A percentile compares a stretch with the other conserved stretches of the same genome.
Evolutionary conservation across 345 rosid species (phyloP).

Genomic region (Hibiscus mutabilis): DNA sequence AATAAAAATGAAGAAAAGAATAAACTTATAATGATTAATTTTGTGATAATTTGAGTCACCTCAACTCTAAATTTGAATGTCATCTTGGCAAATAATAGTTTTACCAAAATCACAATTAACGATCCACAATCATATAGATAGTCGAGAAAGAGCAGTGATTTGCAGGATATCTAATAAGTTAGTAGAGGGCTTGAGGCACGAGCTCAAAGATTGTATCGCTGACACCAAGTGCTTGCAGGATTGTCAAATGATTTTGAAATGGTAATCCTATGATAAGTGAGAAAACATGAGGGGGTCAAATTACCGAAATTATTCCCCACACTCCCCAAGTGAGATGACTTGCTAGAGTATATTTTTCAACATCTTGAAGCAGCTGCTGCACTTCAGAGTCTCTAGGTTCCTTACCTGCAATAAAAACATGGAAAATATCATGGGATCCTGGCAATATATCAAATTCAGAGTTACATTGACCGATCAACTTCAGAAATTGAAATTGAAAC

Average conservation of each 20-base stretch:
- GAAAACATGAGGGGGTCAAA: background rate
- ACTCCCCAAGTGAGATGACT: slow-evolving; percentile 61
- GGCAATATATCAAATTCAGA: background rate
- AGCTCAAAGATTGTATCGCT: background rate
- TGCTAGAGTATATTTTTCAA: slow-evolving; percentile 51
- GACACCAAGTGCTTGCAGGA: background rate
- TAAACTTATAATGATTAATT: background rate
- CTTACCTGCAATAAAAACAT: slow-evolving; percentile 27
- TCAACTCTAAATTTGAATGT: background rate
- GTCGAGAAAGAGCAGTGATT: background rate
- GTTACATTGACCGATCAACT: background rate
- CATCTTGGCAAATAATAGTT: background rate
- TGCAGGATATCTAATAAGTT: background rate
- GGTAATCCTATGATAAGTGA: background rate
- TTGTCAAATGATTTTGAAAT: background rate
- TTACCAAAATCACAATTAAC: background rate
- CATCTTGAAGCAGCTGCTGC: slow-evolving; percentile 31
- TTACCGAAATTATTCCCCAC: slow-evolving; percentile 66
- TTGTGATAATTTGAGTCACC: background rate
- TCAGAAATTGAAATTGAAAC: background rate
- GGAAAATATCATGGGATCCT: slow-evolving; percentile 15
- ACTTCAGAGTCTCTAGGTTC: slow-evolving; percentile 30
- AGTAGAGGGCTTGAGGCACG: background rate
- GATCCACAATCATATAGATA: background rate
- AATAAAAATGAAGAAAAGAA: background rate